These are phyloP conservation scores for Circinella umbellata DNA, from an alignment of 371 early-diverging fungal genomes.

Conservation along the genomic window DNA sequence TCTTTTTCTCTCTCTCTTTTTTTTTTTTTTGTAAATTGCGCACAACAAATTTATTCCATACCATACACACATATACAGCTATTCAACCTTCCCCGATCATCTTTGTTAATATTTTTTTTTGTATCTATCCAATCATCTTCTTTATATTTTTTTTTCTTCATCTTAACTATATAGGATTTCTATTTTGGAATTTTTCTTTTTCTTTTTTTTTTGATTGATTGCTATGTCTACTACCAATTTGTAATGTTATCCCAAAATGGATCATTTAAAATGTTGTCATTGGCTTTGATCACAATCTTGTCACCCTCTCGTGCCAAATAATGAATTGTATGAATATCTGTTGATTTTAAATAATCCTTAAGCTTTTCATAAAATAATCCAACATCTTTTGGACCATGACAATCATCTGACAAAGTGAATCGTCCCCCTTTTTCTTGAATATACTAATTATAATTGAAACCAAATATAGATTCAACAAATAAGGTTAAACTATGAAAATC, in stretches of 20 bases:
- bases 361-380: slow-evolving; percentile 80
- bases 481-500: no score
- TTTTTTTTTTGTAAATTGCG: background rate
- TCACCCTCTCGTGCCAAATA: slow-evolving; percentile 39
- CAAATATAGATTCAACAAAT: background rate
- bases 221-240: slow-evolving; percentile 25
- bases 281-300: slow-evolving; percentile 26
- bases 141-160: background rate
- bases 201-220: background rate
- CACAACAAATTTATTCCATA: background rate
- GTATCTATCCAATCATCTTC: background rate
- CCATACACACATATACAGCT: background rate
- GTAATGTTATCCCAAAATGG: slow-evolving; percentile 41
- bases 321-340: slow-evolving; percentile 51
- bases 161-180: no score
- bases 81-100: no score
- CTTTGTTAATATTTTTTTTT: slow-evolving; percentile 6
- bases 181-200: background rate
- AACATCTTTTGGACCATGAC: slow-evolving; percentile 89
- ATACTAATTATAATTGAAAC: slow-evolving; percentile 39
- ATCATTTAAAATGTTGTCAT: slow-evolving; percentile 37
- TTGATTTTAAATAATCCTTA: slow-evolving; percentile 54
- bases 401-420: slow-evolving; percentile 91
- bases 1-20: background rate
- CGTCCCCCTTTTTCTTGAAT: slow-evolving; percentile 71